Percentiles rank a stretch among this genome's conserved stretches.
Evolutionary conservation across 768 basidiomycete species (phyloP).

Genomic region (Boletellus ananas): DNA sequence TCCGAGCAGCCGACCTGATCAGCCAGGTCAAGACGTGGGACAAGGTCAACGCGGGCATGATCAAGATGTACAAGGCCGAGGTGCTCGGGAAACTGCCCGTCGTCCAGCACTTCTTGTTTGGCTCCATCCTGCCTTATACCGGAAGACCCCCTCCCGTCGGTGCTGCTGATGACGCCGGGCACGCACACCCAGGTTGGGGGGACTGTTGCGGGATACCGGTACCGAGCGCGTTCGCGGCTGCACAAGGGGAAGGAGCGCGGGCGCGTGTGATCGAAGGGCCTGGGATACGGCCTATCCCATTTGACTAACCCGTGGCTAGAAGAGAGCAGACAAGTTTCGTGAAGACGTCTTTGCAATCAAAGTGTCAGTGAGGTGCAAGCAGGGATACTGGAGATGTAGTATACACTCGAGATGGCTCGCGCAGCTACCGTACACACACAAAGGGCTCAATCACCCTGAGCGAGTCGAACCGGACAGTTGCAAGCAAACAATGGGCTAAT

Average conservation of each 20-base stretch:
- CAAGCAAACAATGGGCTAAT: no score
- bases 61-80: conserved; percentile 97
- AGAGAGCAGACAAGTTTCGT: no score
- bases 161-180: conserved; percentile 21
- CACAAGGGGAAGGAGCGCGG: conserved; percentile 39
- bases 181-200: conserved; percentile 64
- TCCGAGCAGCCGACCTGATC: background rate
- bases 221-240: conserved; percentile 79
- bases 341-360: no score
- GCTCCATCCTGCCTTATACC: conserved; percentile 68
- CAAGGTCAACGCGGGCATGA: conserved; percentile 94
- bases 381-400: no score
- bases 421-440: no score
- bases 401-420: no score
- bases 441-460: no score
- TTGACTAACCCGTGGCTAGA: conserved; percentile 40
- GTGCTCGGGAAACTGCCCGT: conserved; percentile 95
- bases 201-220: conserved; percentile 92
- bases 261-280: conserved; percentile 49
- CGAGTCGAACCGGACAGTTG: no score
- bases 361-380: no score
- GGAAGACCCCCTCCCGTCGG: conserved; percentile 45
- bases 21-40: conserved; percentile 84
- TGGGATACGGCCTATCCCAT: conserved; percentile 74
- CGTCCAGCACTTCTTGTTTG: conserved; percentile 94